Percentiles rank a stretch among this genome's conserved stretches.
phyloP scores from a whole-genome alignment of 1,284 basidiomycete genomes.

The Moniliophthora roreri region DNA sequence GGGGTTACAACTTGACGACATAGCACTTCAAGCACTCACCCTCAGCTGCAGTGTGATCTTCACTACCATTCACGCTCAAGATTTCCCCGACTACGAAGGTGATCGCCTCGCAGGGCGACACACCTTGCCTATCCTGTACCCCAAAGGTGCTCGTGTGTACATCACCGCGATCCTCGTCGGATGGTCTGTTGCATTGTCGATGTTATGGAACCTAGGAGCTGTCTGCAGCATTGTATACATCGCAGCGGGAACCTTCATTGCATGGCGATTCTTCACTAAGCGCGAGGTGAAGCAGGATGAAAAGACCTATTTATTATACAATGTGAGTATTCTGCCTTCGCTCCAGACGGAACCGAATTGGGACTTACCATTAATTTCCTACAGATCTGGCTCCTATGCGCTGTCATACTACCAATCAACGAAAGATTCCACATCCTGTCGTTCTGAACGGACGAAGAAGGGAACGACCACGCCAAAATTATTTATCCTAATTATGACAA shows the following conservation, averaged over 20 bases:
- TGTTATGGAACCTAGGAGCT: slow-evolving; percentile 18
- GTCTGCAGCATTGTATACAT: slow-evolving; percentile 13
- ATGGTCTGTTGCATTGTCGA: slow-evolving; percentile 18
- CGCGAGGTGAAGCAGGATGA: slow-evolving; percentile 16
- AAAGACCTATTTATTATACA: slow-evolving; percentile 19
- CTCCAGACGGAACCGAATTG: background rate
- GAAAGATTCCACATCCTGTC: slow-evolving; percentile 1
- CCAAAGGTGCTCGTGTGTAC: slow-evolving; percentile 19
- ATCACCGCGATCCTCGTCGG: slow-evolving; percentile 16
- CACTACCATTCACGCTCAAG: slow-evolving; percentile 35
- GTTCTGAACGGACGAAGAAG: background rate
- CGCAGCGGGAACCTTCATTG: slow-evolving; percentile 18
- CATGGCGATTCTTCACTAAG: slow-evolving; percentile 17
- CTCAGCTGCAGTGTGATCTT: slow-evolving; percentile 26
- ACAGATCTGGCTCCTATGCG: slow-evolving; percentile 7
- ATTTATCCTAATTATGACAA: background rate
- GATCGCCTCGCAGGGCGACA: slow-evolving; percentile 27
- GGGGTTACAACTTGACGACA: slow-evolving; percentile 15
- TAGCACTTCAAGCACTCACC: slow-evolving; percentile 21
- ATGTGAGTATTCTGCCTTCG: slow-evolving; percentile 15
- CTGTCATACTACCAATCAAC: slow-evolving; percentile 1
- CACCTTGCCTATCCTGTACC: slow-evolving; percentile 32
- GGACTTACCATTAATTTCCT: background rate
- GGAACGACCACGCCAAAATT: background rate
- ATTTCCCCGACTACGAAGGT: slow-evolving; percentile 32